phyloP scores from a whole-genome alignment of 305 asterid species.

The Solanum hybrid region DNA sequence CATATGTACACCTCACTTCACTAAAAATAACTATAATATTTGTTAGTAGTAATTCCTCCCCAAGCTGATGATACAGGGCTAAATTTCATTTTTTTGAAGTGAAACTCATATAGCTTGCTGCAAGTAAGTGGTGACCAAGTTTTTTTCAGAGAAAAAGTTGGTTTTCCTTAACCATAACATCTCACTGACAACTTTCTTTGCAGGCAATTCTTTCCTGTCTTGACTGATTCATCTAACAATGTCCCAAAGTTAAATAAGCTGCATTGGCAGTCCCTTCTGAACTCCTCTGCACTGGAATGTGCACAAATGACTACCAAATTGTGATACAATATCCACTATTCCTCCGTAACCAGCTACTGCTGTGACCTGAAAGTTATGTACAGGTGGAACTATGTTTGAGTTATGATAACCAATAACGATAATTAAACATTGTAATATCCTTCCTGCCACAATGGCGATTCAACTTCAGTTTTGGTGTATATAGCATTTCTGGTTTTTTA shows the following conservation, averaged over 20 bases:
- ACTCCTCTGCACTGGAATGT: slow-evolving; percentile 59
- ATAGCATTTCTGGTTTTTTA: neutral
- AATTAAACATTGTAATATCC: neutral
- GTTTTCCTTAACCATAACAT: neutral
- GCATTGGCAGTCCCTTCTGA: slow-evolving; percentile 8
- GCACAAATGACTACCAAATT: slow-evolving; percentile 79
- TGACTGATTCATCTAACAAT: neutral
- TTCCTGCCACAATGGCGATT: neutral
- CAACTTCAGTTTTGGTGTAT: neutral
- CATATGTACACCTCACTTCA: neutral
- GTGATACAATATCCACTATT: slow-evolving; percentile 76
- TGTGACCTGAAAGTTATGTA: slow-evolving; percentile 34
- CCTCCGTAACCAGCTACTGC: slow-evolving; percentile 89
- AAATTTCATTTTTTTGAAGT: neutral
- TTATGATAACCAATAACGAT: neutral
- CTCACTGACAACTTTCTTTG: neutral
- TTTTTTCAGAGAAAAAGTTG: neutral
- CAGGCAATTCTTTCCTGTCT: neutral
- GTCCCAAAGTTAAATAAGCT: neutral
- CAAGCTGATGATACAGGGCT: neutral
- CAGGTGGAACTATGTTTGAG: neutral
- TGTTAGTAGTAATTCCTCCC: neutral
- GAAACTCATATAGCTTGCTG: neutral
- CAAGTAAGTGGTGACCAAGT: neutral
- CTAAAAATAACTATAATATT: neutral